A percentile compares a stretch with the other conserved stretches of the same genome.
These are phyloP conservation scores for Ramaria rubella DNA, from an alignment of 768 basidiomycete species.

Conservation along the genomic window DNA sequence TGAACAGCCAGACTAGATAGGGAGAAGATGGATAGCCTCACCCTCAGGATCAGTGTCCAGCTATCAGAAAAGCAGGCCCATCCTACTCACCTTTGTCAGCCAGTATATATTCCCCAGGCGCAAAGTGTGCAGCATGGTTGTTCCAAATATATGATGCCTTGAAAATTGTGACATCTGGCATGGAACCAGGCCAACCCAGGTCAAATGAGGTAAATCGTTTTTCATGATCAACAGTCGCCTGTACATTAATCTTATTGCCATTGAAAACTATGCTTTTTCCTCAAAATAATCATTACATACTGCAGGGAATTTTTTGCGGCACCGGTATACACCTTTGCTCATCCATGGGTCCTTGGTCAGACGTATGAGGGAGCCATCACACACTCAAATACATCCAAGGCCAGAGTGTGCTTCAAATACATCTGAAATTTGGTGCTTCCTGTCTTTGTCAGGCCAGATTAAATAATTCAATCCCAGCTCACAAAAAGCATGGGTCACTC, in stretches of 20 bases:
- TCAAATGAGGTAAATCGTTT: constrained; percentile 16
- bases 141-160: constrained; percentile 18
- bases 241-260: constrained; percentile 14
- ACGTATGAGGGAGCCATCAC: constrained; percentile 18
- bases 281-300: constrained; percentile 13
- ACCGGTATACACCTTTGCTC: constrained; percentile 15
- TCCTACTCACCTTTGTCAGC: constrained; percentile 14
- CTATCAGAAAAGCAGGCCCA: too few relatives aligned
- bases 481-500: constrained; percentile 17
- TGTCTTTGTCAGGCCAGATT: constrained; percentile 14
- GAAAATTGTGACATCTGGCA: constrained; percentile 14
- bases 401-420: constrained; percentile 15
- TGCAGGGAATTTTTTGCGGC: constrained; percentile 18
- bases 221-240: constrained; percentile 19
- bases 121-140: constrained; percentile 12
- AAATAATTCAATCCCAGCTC: constrained; percentile 13
- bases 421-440: constrained; percentile 6
- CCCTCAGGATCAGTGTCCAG: neutral
- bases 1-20: neutral
- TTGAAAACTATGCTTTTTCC: neutral
- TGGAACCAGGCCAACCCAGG: constrained; percentile 21
- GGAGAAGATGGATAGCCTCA: neutral
- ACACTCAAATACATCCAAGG: constrained; percentile 20
- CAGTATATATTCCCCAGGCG: constrained; percentile 15
- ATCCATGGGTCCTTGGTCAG: constrained; percentile 14